These are phyloP conservation scores for Yamadazyma epiphylla DNA, from an alignment of 1,139 yeast species.

Conservation along the genomic window DNA sequence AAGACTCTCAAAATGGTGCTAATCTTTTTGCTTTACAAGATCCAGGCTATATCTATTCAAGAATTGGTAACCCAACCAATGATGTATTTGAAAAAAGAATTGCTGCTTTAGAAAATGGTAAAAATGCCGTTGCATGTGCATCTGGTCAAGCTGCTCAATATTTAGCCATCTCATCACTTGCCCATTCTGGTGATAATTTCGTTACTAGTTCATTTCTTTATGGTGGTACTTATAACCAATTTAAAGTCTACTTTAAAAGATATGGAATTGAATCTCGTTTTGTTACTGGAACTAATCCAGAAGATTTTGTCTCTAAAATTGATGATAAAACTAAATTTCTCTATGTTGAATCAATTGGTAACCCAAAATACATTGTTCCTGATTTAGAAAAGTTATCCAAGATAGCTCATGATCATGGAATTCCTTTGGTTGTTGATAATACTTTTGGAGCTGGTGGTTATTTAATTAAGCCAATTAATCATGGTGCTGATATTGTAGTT, in stretches of 20 bases:
- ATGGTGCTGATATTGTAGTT: slow-evolving; percentile 80
- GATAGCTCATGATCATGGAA: slow-evolving; percentile 82
- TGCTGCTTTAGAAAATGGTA: slow-evolving; percentile 91
- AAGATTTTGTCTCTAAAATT: slow-evolving; percentile 65
- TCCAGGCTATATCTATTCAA: slow-evolving; percentile 81
- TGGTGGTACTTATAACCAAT: slow-evolving; percentile 96
- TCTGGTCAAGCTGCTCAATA: slow-evolving; percentile 97
- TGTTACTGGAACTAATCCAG: slow-evolving; percentile 72
- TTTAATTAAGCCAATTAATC: slow-evolving; percentile 78
- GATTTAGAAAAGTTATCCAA: slow-evolving; percentile 77
- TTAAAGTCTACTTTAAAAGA: slow-evolving; percentile 86
- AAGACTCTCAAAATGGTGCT: slow-evolving; percentile 88
- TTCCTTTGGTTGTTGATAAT: slow-evolving; percentile 93
- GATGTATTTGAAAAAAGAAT: slow-evolving; percentile 88
- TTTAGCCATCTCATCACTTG: slow-evolving; percentile 77
- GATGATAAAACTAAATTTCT: slow-evolving; percentile 88
- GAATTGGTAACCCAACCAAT: slow-evolving; percentile 90
- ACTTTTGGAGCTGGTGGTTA: slow-evolving; percentile 97
- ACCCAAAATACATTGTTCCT: slow-evolving; percentile 90
- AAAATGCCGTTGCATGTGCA: slow-evolving; percentile 83
- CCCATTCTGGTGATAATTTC: slow-evolving; percentile 86
- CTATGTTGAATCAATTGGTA: slow-evolving; percentile 88
- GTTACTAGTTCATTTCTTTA: slow-evolving; percentile 84
- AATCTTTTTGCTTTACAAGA: slow-evolving; percentile 80
- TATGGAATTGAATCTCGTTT: slow-evolving; percentile 82